Conservation (phyloP, 768 basidiomycete species). For the Sistotremastrum suecicum region DNA sequence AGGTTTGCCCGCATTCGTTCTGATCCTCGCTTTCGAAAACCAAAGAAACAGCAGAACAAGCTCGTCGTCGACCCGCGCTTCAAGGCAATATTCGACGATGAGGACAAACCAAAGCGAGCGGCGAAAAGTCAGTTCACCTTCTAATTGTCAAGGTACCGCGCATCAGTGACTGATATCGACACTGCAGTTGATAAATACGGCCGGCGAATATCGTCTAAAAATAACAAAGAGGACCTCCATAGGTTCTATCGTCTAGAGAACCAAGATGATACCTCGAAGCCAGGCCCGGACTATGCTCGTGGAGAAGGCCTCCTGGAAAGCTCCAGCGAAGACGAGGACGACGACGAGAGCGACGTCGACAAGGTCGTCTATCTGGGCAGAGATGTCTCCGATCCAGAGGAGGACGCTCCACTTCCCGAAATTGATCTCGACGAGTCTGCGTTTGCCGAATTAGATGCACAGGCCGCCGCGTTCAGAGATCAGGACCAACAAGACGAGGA, state of each 20-base stretch:
- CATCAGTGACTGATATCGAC: slow-evolving; percentile 16
- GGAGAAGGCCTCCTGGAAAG: slow-evolving; percentile 82
- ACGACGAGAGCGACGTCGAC: slow-evolving; percentile 32
- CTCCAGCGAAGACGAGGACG: slow-evolving; percentile 53
- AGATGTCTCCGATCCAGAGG: slow-evolving; percentile 23
- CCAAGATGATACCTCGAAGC: slow-evolving; percentile 24
- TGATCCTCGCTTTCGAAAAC: slow-evolving; percentile 85
- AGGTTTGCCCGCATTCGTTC: slow-evolving; percentile 77
- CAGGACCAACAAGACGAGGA: slow-evolving; percentile 29
- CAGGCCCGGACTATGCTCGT: slow-evolving; percentile 68
- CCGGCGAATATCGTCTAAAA: slow-evolving; percentile 47
- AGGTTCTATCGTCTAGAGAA: slow-evolving; percentile 67
- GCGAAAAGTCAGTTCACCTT: slow-evolving; percentile 5
- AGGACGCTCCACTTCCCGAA: slow-evolving; percentile 26
- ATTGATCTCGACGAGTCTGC: slow-evolving; percentile 65
- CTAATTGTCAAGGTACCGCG: background rate
- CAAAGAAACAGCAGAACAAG: slow-evolving; percentile 67
- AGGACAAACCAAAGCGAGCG: slow-evolving; percentile 23
- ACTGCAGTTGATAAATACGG: slow-evolving; percentile 78
- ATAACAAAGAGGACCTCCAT: slow-evolving; percentile 62
- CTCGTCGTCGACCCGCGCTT: slow-evolving; percentile 89
- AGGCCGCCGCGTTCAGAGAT: slow-evolving; percentile 48
- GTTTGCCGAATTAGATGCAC: slow-evolving; percentile 58
- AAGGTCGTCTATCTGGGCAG: slow-evolving; percentile 38
- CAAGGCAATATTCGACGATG: slow-evolving; percentile 54